Conservation (phyloP, 768 basidiomycete genomes). For the Phylloporus arenicola region DNA sequence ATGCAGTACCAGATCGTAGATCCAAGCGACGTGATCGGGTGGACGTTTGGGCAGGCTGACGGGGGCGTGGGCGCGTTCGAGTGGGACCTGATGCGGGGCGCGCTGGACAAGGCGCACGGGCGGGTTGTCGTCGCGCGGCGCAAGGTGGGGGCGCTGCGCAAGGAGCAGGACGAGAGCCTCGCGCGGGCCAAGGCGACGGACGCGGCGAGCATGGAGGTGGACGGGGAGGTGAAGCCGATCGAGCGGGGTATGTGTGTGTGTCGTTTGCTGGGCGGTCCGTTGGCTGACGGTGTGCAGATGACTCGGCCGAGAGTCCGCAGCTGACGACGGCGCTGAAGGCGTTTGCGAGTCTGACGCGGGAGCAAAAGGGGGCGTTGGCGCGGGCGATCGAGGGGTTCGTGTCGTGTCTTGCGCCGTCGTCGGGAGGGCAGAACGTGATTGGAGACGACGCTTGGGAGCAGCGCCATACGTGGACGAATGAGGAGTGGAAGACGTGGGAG, state of each 20-base stretch:
- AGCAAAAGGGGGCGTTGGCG: constrained; percentile 71
- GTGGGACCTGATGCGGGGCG: constrained; percentile 82
- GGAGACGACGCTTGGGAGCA: constrained; percentile 65
- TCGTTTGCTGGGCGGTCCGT: not conserved
- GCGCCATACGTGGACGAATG: constrained; percentile 61
- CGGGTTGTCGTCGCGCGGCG: constrained; percentile 73
- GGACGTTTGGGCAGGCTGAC: constrained; percentile 63
- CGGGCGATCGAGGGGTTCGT: constrained; percentile 76
- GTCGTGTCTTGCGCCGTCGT: constrained; percentile 39
- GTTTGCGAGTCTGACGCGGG: constrained; percentile 63
- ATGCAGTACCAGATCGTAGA: constrained; percentile 99
- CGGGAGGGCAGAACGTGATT: constrained; percentile 52
- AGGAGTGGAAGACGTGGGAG: constrained; percentile 82
- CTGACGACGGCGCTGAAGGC: constrained; percentile 72
- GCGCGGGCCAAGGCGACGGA: constrained; percentile 69
- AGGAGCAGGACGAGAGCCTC: constrained; percentile 83
- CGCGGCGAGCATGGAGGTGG: constrained; percentile 56
- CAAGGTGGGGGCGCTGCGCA: constrained; percentile 68
- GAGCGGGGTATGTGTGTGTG: constrained; percentile 28
- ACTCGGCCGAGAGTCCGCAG: constrained; percentile 57
- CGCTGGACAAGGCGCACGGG: constrained; percentile 87
- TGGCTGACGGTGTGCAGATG: constrained; percentile 31
- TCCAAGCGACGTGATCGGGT: constrained; percentile 82
- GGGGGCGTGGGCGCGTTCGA: constrained; percentile 55
- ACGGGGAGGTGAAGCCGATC: constrained; percentile 64